Evolutionary conservation across 495 filamentous ascomycete genomes (phyloP).

Genomic region (Lophiotrema nucula): DNA sequence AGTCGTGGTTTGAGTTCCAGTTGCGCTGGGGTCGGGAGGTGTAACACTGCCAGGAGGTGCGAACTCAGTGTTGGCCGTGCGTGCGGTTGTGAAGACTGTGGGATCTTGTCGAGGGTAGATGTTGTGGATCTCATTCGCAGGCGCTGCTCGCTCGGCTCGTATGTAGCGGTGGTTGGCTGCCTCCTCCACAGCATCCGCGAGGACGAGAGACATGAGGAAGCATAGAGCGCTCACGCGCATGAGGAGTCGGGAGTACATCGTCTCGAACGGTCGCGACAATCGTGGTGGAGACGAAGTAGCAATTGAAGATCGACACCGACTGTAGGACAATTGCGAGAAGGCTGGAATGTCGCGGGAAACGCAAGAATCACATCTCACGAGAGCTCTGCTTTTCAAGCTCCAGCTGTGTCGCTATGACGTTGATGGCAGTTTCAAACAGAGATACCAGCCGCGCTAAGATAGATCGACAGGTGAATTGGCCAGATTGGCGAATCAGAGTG

Average conservation of each 20-base stretch:
- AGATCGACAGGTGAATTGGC: background rate
- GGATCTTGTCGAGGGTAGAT: background rate
- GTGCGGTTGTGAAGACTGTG: background rate
- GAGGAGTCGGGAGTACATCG: background rate
- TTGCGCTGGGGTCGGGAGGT: background rate
- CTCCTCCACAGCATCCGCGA: background rate
- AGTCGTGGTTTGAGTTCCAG: slow-evolving; percentile 1
- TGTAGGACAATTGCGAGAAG: background rate
- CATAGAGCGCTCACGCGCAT: background rate
- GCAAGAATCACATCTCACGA: background rate
- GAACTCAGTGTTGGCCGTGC: slow-evolving; percentile 1
- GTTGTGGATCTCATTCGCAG: background rate
- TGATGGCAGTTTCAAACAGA: slow-evolving; percentile 2
- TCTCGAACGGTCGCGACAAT: too few relatives aligned
- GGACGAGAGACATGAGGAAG: background rate
- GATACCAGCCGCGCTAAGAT: slow-evolving; percentile 4
- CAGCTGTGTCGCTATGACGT: slow-evolving; percentile 2
- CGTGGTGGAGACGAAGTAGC: too few relatives aligned
- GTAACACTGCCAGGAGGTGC: background rate
- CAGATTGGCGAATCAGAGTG: background rate
- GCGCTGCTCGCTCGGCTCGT: background rate
- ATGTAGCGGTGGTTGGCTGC: too few relatives aligned
- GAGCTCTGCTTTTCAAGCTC: slow-evolving; percentile 1
- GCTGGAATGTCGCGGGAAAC: too few relatives aligned
- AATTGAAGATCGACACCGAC: too few relatives aligned